A percentile compares a stretch with the other conserved stretches of the same genome.
phyloP scores from a whole-genome alignment of 768 basidiomycete species.

The Boletus insuetus region DNA sequence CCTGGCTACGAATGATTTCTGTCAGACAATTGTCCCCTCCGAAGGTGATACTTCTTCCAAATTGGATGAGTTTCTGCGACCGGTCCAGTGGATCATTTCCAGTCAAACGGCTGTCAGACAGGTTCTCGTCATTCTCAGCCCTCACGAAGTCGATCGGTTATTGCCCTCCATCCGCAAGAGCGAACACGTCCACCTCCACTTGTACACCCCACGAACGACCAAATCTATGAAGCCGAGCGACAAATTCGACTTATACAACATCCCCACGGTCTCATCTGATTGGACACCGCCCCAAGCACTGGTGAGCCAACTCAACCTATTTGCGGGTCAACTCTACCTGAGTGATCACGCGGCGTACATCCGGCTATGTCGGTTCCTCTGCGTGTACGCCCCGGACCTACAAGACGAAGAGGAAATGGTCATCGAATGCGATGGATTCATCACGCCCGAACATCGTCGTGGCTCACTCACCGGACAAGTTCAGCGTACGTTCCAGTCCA shows the following conservation, averaged over 20 bases:
- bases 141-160: conserved; percentile 37
- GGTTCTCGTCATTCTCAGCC: conserved; percentile 39
- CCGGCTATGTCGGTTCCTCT: conserved; percentile 36
- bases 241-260: conserved; percentile 20
- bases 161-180: conserved; percentile 36
- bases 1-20: conserved; percentile 19
- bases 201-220: conserved; percentile 39
- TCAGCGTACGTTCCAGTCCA: not conserved
- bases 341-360: conserved; percentile 32
- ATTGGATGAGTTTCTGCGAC: conserved; percentile 34
- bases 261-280: conserved; percentile 18
- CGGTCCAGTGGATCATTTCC: conserved; percentile 45
- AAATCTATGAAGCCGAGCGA: conserved; percentile 37
- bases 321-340: conserved; percentile 46
- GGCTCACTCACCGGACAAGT: not conserved
- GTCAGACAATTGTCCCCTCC: not conserved
- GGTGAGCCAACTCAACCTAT: conserved; percentile 39
- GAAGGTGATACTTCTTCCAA: not conserved
- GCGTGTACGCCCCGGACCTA: conserved; percentile 40
- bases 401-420: conserved; percentile 44
- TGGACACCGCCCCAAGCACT: conserved; percentile 14
- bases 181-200: conserved; percentile 37
- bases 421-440: conserved; percentile 20
- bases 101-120: conserved; percentile 30
- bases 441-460: conserved; percentile 5